Base-by-base conservation (phyloP, 306 rosid species). In the Datisca glomerata region DNA sequence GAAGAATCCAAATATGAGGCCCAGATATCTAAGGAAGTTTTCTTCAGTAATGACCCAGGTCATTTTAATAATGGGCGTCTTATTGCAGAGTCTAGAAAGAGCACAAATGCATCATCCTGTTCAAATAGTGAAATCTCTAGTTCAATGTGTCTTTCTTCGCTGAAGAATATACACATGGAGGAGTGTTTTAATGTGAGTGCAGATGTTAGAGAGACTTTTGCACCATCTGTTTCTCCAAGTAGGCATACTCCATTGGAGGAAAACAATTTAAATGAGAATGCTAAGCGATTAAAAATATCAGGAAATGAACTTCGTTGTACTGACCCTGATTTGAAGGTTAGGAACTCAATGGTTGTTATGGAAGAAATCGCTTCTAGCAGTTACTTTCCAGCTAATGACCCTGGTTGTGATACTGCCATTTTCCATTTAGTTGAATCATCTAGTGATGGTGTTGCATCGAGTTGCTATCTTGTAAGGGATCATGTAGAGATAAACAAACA, bases 1-100 rank as follows among this genome's bases (percentile, higher is more conserved):
- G 96, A 89, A 57, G 97, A 95, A 44, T 89, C 95, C 6, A 63
- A 67, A 44, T 65, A 53, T 45, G 97, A 84, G 75, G 65, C 47
- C 35, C 47, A 42, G 61, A 77, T 84, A 74, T 89, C 77, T 61
- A 73, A 53, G 31, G 95, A 84, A 64, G 64, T 68, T 27, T 77
- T 89, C 74, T 80, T 75, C 28, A 65, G 84, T 43, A 62, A 50
- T 53, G 70, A 51, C 21, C 21, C 24, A 49, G 67, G 67, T 45
- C 68, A 49, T 37, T 36, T 61, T 33, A 70, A 63, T 64, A 63
- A 35, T 65, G 72, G 64, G 63, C 66, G 79, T 64, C 61, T 55
- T 70, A 76, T 66, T 34, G 57, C 72, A 4, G 86, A 77, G 36
- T 74, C 81, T 18, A 53, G 75, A 31, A 83, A 59, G 60, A 75